phyloP scores from a whole-genome alignment of 345 rosid species.

The Eucalyptus camaldulensis region DNA sequence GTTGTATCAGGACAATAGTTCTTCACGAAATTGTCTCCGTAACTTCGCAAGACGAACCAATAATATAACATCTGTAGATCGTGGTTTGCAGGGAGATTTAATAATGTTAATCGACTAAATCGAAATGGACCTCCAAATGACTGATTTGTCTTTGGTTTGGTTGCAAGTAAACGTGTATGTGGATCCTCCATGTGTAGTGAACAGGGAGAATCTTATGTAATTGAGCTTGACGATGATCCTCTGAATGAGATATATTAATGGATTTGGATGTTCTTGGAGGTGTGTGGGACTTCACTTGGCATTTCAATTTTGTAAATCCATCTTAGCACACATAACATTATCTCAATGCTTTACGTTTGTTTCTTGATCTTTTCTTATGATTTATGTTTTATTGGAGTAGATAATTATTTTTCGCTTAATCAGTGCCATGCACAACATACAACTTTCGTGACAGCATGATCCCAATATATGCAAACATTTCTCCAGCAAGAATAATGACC shows the following conservation, averaged over 20 bases:
- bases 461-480: too few relatives aligned
- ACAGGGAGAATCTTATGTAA: not conserved
- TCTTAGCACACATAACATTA: not conserved
- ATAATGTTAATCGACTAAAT: not conserved
- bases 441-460: too few relatives aligned
- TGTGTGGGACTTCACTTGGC: not conserved
- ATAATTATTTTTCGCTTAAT: too few relatives aligned
- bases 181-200: not conserved
- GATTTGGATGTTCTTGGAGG: not conserved
- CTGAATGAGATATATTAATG: not conserved
- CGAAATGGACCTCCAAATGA: not conserved
- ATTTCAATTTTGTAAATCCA: too few relatives aligned
- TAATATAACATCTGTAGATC: not conserved
- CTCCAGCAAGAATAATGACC: too few relatives aligned
- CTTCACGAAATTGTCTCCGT: not conserved
- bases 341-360: not conserved
- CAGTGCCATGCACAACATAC: too few relatives aligned
- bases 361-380: too few relatives aligned
- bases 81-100: not conserved
- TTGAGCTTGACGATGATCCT: not conserved
- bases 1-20: not conserved
- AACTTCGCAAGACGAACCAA: not conserved
- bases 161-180: not conserved
- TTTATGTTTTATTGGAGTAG: too few relatives aligned
- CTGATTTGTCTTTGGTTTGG: not conserved